Conservation (phyloP, 257 asterid genomes). For the Prunella vulgaris region DNA sequence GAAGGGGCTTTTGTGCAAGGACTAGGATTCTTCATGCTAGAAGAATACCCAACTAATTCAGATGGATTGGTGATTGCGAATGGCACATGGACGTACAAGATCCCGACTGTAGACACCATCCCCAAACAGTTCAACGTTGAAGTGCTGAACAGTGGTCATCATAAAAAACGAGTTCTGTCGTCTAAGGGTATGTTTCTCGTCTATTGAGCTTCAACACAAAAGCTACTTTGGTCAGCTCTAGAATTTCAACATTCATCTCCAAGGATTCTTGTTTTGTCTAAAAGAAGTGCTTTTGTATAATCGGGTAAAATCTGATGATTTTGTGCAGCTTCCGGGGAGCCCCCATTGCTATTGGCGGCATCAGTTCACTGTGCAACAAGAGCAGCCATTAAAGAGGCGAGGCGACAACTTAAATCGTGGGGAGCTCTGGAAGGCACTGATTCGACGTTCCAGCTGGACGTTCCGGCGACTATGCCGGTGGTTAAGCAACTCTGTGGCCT, state of each 20-base stretch:
- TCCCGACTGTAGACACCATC: conserved; percentile 75
- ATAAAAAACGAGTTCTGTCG: conserved; percentile 61
- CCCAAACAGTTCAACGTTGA: conserved; percentile 59
- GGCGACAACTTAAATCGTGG: conserved; percentile 57
- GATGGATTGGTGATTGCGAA: conserved; percentile 52
- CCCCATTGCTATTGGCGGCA: conserved; percentile 68
- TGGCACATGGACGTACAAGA: conserved; percentile 77
- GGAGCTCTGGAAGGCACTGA: conserved; percentile 40
- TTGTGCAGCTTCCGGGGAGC: conserved; percentile 76
- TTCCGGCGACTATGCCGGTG: conserved; percentile 66
- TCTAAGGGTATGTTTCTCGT: conserved; percentile 48
- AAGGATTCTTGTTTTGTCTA: background rate
- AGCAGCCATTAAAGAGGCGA: conserved; percentile 67
- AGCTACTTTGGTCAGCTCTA: background rate
- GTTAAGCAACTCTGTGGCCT: conserved; percentile 71
- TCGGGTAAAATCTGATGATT: background rate
- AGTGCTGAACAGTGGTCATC: conserved; percentile 58
- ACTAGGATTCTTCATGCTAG: conserved; percentile 75
- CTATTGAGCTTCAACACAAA: background rate
- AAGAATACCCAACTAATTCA: conserved; percentile 55
- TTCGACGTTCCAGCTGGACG: conserved; percentile 40
- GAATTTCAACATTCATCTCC: background rate
- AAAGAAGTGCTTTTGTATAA: background rate
- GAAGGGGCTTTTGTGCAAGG: conserved; percentile 95
- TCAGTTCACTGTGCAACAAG: conserved; percentile 73